phyloP scores from a whole-genome alignment of 129 eudicot species.

The Saussurea involucrata region DNA sequence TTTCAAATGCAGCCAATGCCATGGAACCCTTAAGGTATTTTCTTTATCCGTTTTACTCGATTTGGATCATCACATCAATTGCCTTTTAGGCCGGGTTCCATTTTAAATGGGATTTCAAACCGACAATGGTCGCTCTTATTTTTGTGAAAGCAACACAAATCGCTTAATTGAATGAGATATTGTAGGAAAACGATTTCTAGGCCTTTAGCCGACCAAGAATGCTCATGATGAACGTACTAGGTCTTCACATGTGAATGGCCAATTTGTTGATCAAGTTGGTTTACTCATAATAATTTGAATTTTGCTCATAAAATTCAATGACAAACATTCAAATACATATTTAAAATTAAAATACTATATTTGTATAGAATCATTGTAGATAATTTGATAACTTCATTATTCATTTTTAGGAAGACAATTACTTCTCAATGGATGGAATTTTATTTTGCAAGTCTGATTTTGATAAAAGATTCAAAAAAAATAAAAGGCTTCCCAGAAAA shows the following conservation, averaged over 20 bases:
- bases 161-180: too few relatives aligned
- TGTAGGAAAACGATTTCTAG: not conserved
- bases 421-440: constrained; percentile 49
- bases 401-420: constrained; percentile 43
- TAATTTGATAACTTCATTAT: not conserved
- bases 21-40: constrained; percentile 15
- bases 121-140: not conserved
- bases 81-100: too few relatives aligned
- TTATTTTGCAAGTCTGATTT: constrained; percentile 77
- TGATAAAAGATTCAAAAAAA: constrained; percentile 59
- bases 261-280: not conserved
- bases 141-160: too few relatives aligned
- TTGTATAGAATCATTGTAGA: not conserved
- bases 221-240: not conserved
- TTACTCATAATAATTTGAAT: not conserved
- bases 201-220: not conserved
- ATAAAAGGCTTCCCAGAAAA: constrained; percentile 40
- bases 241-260: not conserved
- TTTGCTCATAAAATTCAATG: not conserved
- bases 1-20: constrained; percentile 30
- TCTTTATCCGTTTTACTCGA: not conserved
- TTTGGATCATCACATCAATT: not conserved
- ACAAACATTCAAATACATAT: not conserved
- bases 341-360: too few relatives aligned
- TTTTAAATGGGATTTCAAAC: not conserved